A percentile compares a stretch with the other conserved stretches of the same genome.
Evolutionary conservation across 202 grass and related monocot species (phyloP).

Genomic region (Dendrocalamus latiflorus): DNA sequence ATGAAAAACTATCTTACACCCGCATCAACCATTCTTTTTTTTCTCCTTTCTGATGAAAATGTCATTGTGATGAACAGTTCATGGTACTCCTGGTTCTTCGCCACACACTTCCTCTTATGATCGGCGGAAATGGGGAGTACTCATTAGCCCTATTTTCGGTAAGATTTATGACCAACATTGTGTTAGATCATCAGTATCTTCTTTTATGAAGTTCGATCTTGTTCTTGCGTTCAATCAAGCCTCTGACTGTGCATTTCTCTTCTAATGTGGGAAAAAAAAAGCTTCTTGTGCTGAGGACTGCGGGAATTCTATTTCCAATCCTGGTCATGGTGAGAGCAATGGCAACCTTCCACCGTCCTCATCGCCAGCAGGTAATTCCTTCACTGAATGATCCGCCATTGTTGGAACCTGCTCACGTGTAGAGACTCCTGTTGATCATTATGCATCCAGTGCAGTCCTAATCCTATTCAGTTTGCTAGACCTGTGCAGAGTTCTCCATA

Average conservation of each 20-base stretch:
- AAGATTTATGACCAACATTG: slow-evolving; percentile 30
- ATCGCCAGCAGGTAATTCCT: slow-evolving; percentile 60
- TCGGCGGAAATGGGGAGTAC: slow-evolving; percentile 68
- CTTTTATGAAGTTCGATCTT: neutral
- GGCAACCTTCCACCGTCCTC: slow-evolving; percentile 52
- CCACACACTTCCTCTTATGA: slow-evolving; percentile 70
- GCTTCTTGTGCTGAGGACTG: slow-evolving; percentile 73
- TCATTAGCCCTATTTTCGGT: slow-evolving; percentile 70
- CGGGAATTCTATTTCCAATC: slow-evolving; percentile 68
- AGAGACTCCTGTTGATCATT: neutral
- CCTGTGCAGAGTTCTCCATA: slow-evolving; percentile 9
- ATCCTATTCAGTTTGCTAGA: neutral
- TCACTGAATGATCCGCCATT: neutral
- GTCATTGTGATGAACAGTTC: slow-evolving; percentile 51
- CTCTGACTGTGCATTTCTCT: slow-evolving; percentile 6
- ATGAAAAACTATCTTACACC: neutral
- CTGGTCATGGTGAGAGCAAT: slow-evolving; percentile 68
- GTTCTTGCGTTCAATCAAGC: neutral
- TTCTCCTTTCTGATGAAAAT: neutral
- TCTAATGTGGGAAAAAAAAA: slow-evolving; percentile 22
- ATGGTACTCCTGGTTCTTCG: slow-evolving; percentile 73
- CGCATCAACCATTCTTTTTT: neutral
- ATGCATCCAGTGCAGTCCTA: neutral
- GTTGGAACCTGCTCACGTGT: neutral
- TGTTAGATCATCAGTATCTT: neutral